Base-by-base conservation (phyloP, 495 filamentous ascomycete genomes). In the Trichoderma reesei region DNA sequence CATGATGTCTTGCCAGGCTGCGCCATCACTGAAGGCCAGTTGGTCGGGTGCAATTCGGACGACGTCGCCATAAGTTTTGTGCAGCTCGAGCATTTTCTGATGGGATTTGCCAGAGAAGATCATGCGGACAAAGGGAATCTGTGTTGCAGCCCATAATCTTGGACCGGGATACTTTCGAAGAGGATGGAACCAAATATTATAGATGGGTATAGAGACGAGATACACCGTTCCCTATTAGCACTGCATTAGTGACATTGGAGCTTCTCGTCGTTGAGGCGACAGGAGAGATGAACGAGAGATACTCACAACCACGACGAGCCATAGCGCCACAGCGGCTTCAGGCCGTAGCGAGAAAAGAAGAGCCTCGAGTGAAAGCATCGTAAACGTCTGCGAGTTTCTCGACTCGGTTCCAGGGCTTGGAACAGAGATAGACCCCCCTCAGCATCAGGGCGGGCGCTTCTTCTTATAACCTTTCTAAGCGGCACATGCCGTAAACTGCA, bases 1-100 rank as follows among this genome's bases (percentile, higher is more conserved):
- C 64, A 87, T 84, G 61, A 89, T 85, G 63, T 86, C 83, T 31
- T 79, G 78, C 75, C 79, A 86, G 5, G 85, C 83, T 2, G 74
- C 67, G 0, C 79, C 72, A 2, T 78, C 74, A 63, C 72, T 79
- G 73, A 84, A 88, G 2, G 80, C 80, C 0, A 90, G 68, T 48
- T 84, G 76, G 41, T 80, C 73, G 0, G 86, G 86, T 0, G 76
- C 72, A 10, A 87, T 69, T 3, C 87, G 83, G 0, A 90, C 75
- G 37, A 83, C 68, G 20, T 74, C 73, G 31, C 83, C 82, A 63
- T 85, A 82, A 42, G 68, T 73, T 59, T 79, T 71, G 67, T 86
- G 83, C 4, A 84, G 66, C 3, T 65, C 31, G 26, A 64, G 56
- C 3, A 75, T 67, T 59, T 72, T 67, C 59, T 67, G 65, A 36